Percentiles rank a stretch among this genome's conserved stretches.
Conservation (phyloP, 176 grass and related monocot genomes). For the Leersia perrieri region DNA sequence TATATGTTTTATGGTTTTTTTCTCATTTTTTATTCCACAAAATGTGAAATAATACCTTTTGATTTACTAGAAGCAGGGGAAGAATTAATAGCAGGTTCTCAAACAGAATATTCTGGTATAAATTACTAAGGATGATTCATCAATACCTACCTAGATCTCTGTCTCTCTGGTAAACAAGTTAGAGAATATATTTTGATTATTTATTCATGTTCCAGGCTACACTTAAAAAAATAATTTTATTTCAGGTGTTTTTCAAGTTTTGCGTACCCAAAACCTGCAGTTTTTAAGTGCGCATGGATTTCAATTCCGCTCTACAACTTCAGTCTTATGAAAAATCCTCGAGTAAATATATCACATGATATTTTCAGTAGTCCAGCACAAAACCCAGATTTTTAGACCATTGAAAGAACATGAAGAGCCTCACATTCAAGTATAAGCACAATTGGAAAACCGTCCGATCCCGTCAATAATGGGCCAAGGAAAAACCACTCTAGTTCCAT, state of each 20-base stretch:
- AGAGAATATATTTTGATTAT: background rate
- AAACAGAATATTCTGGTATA: no score
- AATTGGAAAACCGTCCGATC: background rate
- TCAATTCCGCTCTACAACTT: background rate
- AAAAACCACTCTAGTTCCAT: background rate
- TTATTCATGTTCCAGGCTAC: background rate
- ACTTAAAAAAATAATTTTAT: background rate
- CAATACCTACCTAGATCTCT: background rate
- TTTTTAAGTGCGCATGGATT: background rate
- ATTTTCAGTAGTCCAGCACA: background rate
- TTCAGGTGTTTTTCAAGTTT: background rate
- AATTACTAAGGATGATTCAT: background rate
- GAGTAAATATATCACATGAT: background rate
- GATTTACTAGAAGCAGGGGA: no score
- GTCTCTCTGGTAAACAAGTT: constrained; percentile 3
- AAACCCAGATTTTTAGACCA: background rate
- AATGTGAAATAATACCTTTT: no score
- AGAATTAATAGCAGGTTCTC: no score
- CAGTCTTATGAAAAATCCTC: background rate
- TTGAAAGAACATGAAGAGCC: background rate
- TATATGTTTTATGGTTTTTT: no score
- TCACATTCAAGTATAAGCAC: background rate
- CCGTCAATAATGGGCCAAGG: background rate
- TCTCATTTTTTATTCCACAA: no score
- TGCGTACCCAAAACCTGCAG: background rate